Percentiles rank a stretch among this genome's conserved stretches.
These are phyloP conservation scores for Venturia effusa DNA, from an alignment of 2,329 filamentous ascomycete genomes.

Conservation along the genomic window DNA sequence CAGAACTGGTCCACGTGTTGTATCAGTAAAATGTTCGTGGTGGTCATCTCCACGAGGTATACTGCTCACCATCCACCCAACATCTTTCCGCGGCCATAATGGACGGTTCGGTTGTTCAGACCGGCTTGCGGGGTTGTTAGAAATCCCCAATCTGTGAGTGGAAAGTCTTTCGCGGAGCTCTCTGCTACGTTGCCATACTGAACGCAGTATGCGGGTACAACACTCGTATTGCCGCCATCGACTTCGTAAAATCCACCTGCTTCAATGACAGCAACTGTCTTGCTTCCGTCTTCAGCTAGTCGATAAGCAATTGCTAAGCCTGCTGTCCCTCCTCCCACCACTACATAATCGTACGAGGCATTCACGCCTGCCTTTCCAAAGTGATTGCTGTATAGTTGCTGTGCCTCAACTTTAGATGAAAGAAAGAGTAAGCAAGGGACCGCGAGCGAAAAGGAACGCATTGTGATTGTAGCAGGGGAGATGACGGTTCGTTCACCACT, in stretches of 20 bases:
- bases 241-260: slow-evolving; percentile 4
- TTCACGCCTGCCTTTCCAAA: slow-evolving; percentile 2
- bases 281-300: slow-evolving; percentile 14
- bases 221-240: not conserved
- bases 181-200: slow-evolving; percentile 1
- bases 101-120: slow-evolving; percentile 12
- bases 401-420: not conserved
- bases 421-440: not conserved
- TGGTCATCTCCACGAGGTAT: no score
- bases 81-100: slow-evolving; percentile 20
- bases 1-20: not conserved
- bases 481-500: not conserved
- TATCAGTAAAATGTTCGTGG: no score
- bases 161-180: not conserved
- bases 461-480: not conserved
- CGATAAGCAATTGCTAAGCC: slow-evolving; percentile 9
- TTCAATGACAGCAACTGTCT: slow-evolving; percentile 7
- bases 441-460: not conserved
- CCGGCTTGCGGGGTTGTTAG: slow-evolving; percentile 18
- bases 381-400: not conserved
- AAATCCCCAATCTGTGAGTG: slow-evolving; percentile 20
- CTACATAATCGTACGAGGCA: slow-evolving; percentile 11
- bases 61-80: slow-evolving; percentile 15
- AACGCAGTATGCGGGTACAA: slow-evolving; percentile 1
- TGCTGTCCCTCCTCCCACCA: slow-evolving; percentile 12